These are phyloP conservation scores for Carex littledalei DNA, from an alignment of 176 grass and related monocot genomes.

Conservation along the genomic window DNA sequence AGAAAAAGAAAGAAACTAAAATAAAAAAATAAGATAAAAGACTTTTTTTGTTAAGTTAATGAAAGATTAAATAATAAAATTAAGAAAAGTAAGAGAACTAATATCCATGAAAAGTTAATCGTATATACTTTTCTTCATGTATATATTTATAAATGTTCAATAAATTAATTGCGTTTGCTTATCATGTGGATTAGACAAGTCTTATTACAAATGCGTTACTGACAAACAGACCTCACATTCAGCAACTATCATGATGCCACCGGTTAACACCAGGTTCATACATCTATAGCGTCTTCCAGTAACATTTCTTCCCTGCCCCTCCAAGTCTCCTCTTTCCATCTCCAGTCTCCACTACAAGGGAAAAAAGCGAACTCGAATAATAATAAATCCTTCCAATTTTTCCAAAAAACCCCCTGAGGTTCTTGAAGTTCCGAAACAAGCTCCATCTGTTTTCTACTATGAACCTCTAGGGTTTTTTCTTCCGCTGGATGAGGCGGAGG, in stretches of 20 bases:
- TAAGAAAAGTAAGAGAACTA: not conserved
- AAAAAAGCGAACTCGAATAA: not conserved
- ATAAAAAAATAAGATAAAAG: not conserved
- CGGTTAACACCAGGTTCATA: not conserved
- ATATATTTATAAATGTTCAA: not conserved
- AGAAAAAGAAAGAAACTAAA: not conserved
- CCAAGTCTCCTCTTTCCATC: constrained; percentile 15
- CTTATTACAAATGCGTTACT: not conserved
- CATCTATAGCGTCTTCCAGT: not conserved
- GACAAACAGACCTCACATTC: not conserved
- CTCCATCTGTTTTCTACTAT: not conserved
- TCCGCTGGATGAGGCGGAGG: constrained; percentile 8
- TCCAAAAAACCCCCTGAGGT: not conserved
- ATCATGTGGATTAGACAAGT: not conserved
- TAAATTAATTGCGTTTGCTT: not conserved
- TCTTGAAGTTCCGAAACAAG: not conserved
- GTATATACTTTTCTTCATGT: not conserved
- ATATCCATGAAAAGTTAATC: not conserved
- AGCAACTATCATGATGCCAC: not conserved
- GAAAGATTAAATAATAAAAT: not conserved
- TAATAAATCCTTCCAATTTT: not conserved
- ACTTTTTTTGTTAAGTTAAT: too few species aligned
- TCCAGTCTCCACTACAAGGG: not conserved
- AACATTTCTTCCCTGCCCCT: constrained; percentile 11
- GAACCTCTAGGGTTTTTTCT: not conserved